These are phyloP conservation scores for Saitozyma sp. DNA, from an alignment of 768 basidiomycete genomes.

Conservation along the genomic window DNA sequence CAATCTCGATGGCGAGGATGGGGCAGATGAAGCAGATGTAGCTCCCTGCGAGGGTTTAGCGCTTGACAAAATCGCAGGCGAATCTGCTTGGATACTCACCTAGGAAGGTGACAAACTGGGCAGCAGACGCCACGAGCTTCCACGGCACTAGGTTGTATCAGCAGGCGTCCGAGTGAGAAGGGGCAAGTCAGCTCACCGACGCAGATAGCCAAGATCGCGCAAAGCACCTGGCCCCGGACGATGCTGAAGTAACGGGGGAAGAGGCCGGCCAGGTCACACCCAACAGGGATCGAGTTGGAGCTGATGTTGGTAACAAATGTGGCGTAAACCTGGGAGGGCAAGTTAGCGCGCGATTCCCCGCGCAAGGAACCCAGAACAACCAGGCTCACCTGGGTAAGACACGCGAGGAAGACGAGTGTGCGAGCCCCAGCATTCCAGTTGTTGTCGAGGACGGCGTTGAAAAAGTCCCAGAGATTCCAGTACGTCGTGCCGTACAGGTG, in stretches of 20 bases:
- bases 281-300: too few species aligned
- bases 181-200: too few species aligned
- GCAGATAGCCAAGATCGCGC: too few species aligned
- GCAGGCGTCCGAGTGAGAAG: too few species aligned
- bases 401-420: conserved; percentile 7
- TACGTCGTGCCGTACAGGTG: conserved; percentile 15
- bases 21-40: conserved; percentile 21
- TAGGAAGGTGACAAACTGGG: conserved; percentile 16
- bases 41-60: not conserved
- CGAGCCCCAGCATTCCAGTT: conserved; percentile 15
- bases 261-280: too few species aligned
- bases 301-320: too few species aligned
- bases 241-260: too few species aligned
- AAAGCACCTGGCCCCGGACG: too few species aligned
- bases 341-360: not conserved
- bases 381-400: conserved; percentile 8
- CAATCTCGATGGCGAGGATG: conserved; percentile 15
- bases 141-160: not conserved
- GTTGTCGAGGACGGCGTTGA: conserved; percentile 14
- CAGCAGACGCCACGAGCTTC: conserved; percentile 13
- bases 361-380: conserved; percentile 9
- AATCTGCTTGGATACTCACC: too few species aligned
- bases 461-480: conserved; percentile 23
- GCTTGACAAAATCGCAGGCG: too few species aligned
- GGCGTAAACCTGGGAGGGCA: not conserved